Percentiles rank a stretch among this genome's conserved stretches.
These are phyloP conservation scores for Lachnellula suecica DNA, from an alignment of 2,329 filamentous ascomycete species.

Conservation along the genomic window DNA sequence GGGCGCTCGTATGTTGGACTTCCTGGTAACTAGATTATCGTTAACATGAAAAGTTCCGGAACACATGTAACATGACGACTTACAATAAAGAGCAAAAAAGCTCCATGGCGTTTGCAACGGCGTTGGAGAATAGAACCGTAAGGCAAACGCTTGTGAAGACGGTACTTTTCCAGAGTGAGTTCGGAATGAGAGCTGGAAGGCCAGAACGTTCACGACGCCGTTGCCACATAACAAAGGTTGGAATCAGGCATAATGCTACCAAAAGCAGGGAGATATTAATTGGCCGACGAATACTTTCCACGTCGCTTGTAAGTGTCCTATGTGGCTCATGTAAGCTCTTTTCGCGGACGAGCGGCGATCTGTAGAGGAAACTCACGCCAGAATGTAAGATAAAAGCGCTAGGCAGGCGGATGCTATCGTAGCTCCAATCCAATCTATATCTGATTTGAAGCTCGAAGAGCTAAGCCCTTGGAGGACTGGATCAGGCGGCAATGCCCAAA, in stretches of 20 bases:
- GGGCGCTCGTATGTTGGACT: slow-evolving; percentile 44
- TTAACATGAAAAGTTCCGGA: not conserved
- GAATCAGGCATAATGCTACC: slow-evolving; percentile 43
- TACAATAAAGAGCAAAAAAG: slow-evolving; percentile 49
- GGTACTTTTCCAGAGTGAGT: slow-evolving; percentile 58
- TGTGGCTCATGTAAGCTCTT: not conserved
- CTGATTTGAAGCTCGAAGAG: slow-evolving; percentile 30
- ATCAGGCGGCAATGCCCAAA: slow-evolving; percentile 37
- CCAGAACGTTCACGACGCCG: slow-evolving; percentile 44
- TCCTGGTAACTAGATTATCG: slow-evolving; percentile 11
- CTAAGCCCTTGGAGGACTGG: slow-evolving; percentile 30
- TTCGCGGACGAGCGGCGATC: not conserved
- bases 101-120: slow-evolving; percentile 46
- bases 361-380: slow-evolving; percentile 43
- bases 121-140: slow-evolving; percentile 46
- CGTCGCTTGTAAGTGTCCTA: slow-evolving; percentile 37
- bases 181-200: slow-evolving; percentile 58
- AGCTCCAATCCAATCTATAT: slow-evolving; percentile 56
- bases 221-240: slow-evolving; percentile 17
- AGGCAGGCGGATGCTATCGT: slow-evolving; percentile 45
- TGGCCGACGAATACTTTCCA: slow-evolving; percentile 41
- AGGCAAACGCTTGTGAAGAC: slow-evolving; percentile 56
- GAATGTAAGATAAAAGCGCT: slow-evolving; percentile 50
- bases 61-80: slow-evolving; percentile 19
- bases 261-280: slow-evolving; percentile 48